Conservation (phyloP, 331 rosid genomes). For the Dryas integrifolia region DNA sequence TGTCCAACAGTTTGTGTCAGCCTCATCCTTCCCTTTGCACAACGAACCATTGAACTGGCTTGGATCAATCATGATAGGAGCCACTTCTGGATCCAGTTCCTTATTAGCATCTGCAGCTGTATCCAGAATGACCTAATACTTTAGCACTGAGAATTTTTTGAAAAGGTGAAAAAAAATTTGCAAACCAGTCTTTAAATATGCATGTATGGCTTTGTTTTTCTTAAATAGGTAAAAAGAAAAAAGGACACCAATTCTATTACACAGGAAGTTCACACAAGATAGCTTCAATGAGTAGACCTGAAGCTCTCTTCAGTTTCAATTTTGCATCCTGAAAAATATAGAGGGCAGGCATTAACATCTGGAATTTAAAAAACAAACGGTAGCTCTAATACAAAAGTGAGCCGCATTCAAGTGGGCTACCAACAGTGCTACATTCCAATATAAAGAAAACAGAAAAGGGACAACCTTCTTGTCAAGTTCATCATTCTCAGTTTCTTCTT, state of each 20-base stretch:
- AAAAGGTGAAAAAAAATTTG: background rate
- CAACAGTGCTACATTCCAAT: slow-evolving; percentile 13
- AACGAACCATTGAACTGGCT: slow-evolving; percentile 59
- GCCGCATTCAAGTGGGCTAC: slow-evolving; percentile 16
- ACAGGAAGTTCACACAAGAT: background rate
- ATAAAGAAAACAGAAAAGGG: slow-evolving; percentile 22
- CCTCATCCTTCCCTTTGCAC: slow-evolving; percentile 59
- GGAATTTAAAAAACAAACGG: background rate
- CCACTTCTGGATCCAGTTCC: slow-evolving; percentile 56
- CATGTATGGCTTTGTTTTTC: background rate
- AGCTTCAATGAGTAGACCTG: slow-evolving; percentile 48
- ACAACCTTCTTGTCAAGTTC: slow-evolving; percentile 57
- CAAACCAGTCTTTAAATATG: background rate
- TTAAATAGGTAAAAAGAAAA: background rate
- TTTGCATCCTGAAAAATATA: slow-evolving; percentile 47
- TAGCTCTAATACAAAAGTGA: background rate
- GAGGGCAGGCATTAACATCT: slow-evolving; percentile 24
- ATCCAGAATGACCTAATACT: slow-evolving; percentile 6
- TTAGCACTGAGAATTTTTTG: background rate
- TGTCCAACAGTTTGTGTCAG: slow-evolving; percentile 78
- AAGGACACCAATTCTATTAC: background rate
- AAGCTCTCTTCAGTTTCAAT: slow-evolving; percentile 54
- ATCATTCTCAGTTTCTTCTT: slow-evolving; percentile 50
- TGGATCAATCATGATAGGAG: slow-evolving; percentile 52
- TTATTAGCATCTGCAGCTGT: slow-evolving; percentile 59